Evolutionary conservation across 805 yeast species (phyloP), one percentile per base, ranked within the genome.

Genomic region (Cyberlindnera nakhonratchasimensis): DNA sequence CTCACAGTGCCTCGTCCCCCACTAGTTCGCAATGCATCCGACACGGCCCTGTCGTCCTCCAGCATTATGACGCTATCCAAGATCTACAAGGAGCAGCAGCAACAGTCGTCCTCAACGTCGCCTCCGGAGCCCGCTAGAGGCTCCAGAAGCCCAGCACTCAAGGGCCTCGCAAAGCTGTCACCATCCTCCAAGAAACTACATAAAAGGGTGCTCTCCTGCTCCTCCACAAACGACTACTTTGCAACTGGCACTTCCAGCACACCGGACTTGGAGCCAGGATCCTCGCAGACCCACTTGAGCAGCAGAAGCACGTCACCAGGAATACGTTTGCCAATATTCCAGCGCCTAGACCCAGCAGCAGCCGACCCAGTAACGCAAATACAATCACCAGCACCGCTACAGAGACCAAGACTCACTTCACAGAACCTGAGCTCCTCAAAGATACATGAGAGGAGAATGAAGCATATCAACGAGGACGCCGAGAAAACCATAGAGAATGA

Each of bases 51-150:
- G 34, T 55, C 59, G 6, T 35, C 55, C 7, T 42, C 57, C 18
- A 50, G 55, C 42, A 52, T 56, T 6, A 43, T 51, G 34, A 54
- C 59, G 23, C 43, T 56, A 25, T 56, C 60, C 3, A 51, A 49
- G 34, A 14, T 56, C 6, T 51, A 55, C 39, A 47, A 52, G 18
- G 53, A 42, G 26, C 49, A 42, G 23, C 47, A 43, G 7, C 44
- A 37, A 16, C 42, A 39, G 16, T 37, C 23, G 28, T n/a, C n/a
- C n/a, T 19, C 46, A 7, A 12, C 38, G 8, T 13, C 45, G 12
- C 32, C 32, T 14, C 47, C 38, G 30, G 21, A 31, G 26, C 17
- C 14, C 40, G 12, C 37, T 17, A 30, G 37, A 47, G n/a, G n/a
- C n/a, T 25, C 23, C 29, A 23, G 21, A 19, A 37, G 39, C 17